Conservation (phyloP, 371 early-diverging fungal species). For the Thermomucor indicae-seudaticae region DNA sequence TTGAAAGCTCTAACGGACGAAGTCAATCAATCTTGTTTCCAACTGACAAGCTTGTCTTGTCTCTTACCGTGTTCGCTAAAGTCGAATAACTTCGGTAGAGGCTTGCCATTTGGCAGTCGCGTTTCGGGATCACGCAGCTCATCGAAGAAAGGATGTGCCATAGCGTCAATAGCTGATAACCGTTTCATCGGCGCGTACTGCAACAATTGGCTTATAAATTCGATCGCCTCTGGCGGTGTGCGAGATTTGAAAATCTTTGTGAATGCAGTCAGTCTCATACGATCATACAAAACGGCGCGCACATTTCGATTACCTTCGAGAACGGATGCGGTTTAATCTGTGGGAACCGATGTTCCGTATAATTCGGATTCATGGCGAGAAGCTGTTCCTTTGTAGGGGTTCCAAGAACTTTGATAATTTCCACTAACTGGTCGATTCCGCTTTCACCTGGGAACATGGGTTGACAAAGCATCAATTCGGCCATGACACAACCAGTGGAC, state of each 20-base stretch:
- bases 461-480: slow-evolving; percentile 94
- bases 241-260: slow-evolving; percentile 77
- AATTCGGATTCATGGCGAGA: slow-evolving; percentile 93
- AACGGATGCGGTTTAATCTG: slow-evolving; percentile 93
- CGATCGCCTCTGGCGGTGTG: slow-evolving; percentile 84
- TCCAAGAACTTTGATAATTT: slow-evolving; percentile 99
- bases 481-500: slow-evolving; percentile 99
- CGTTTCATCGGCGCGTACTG: slow-evolving; percentile 94
- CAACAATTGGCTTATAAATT: slow-evolving; percentile 82
- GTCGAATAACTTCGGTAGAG: slow-evolving; percentile 88
- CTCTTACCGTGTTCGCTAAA: slow-evolving; percentile 77
- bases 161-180: slow-evolving; percentile 89
- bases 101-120: slow-evolving; percentile 73
- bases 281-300: neutral
- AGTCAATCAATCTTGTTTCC: neutral
- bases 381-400: slow-evolving; percentile 97
- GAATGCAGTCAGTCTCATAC: neutral
- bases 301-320: slow-evolving; percentile 43
- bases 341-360: slow-evolving; percentile 97
- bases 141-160: slow-evolving; percentile 97
- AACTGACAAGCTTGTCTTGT: neutral
- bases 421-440: slow-evolving; percentile 99
- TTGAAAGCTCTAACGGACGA: slow-evolving; percentile 33
- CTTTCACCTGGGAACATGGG: slow-evolving; percentile 99
- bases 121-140: slow-evolving; percentile 86